Conservation (phyloP, 2,329 filamentous ascomycete species). For the Coleophoma crateriformis region DNA sequence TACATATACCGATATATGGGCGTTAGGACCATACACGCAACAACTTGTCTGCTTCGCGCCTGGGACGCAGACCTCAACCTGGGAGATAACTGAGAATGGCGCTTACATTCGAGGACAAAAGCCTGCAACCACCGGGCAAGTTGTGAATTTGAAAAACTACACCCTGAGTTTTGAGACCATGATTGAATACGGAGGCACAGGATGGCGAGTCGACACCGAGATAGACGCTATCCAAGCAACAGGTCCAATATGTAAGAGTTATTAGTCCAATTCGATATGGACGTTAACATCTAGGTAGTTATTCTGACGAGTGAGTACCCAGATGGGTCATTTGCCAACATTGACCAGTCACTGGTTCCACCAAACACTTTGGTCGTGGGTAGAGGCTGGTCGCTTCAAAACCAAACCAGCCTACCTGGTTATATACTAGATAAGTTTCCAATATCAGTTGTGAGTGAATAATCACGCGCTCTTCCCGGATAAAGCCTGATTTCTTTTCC, state of each 20-base stretch:
- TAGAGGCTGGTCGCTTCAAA: slow-evolving; percentile 29
- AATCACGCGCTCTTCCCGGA: no score
- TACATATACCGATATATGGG: slow-evolving; percentile 29
- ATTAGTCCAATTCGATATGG: no score
- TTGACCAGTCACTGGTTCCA: slow-evolving; percentile 27
- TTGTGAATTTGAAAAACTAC: slow-evolving; percentile 25
- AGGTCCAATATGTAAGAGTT: no score
- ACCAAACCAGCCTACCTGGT: slow-evolving; percentile 20
- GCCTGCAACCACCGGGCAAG: slow-evolving; percentile 22
- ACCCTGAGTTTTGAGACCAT: slow-evolving; percentile 31
- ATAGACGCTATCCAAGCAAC: no score
- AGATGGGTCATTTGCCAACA: slow-evolving; percentile 16
- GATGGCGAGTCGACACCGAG: slow-evolving; percentile 22
- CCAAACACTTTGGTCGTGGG: slow-evolving; percentile 29
- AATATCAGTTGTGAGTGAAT: no score
- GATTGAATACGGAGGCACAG: slow-evolving; percentile 30
- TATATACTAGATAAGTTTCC: no score
- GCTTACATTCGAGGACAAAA: slow-evolving; percentile 28
- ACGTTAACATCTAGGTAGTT: no score
- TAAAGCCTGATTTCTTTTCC: no score
- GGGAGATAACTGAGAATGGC: slow-evolving; percentile 29
- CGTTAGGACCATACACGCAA: slow-evolving; percentile 29
- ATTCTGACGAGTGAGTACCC: no score
- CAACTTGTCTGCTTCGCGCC: slow-evolving; percentile 31
- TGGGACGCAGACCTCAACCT: slow-evolving; percentile 29